Conservation (phyloP, 495 filamentous ascomycete species). For the Aspergillus indologenus region DNA sequence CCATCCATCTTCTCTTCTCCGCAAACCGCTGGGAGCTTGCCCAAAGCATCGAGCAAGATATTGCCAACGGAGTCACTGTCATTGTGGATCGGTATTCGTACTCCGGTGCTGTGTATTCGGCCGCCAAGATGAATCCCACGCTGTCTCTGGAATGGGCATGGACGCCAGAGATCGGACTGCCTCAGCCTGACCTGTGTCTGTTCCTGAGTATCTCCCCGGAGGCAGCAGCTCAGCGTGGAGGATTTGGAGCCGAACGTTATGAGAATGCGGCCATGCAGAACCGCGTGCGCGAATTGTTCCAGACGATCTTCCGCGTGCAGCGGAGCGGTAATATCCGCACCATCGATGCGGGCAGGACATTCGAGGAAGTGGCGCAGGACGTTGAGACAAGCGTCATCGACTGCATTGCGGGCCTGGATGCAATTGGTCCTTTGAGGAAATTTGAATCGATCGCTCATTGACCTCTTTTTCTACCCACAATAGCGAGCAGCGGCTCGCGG, state of each 20-base stretch:
- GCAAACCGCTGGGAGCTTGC: slow-evolving; percentile 93
- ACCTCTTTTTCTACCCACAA: slow-evolving; percentile 3
- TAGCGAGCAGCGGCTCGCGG: not conserved
- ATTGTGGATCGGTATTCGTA: slow-evolving; percentile 93
- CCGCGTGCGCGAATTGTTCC: slow-evolving; percentile 72
- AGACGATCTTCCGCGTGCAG: slow-evolving; percentile 39
- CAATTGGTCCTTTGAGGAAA: slow-evolving; percentile 36
- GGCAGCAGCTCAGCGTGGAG: slow-evolving; percentile 70
- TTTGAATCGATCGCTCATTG: slow-evolving; percentile 39
- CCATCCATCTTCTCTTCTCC: slow-evolving; percentile 91
- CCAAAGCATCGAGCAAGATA: slow-evolving; percentile 58
- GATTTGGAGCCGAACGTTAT: slow-evolving; percentile 85
- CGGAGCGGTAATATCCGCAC: slow-evolving; percentile 34
- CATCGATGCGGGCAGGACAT: slow-evolving; percentile 51
- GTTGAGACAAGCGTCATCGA: slow-evolving; percentile 56
- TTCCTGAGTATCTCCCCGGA: slow-evolving; percentile 78
- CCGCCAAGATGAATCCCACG: slow-evolving; percentile 74
- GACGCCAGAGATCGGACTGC: slow-evolving; percentile 81
- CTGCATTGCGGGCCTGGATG: slow-evolving; percentile 36
- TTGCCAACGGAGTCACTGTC: slow-evolving; percentile 66
- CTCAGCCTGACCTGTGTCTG: slow-evolving; percentile 80
- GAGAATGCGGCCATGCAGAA: slow-evolving; percentile 82
- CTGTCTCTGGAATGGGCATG: slow-evolving; percentile 75
- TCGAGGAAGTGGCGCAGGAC: slow-evolving; percentile 57
- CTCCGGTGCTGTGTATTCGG: slow-evolving; percentile 89